A percentile compares a stretch with the other conserved stretches of the same genome.
These are phyloP conservation scores for Tetracladium marchalianum DNA, from an alignment of 495 filamentous ascomycete genomes.

Conservation along the genomic window DNA sequence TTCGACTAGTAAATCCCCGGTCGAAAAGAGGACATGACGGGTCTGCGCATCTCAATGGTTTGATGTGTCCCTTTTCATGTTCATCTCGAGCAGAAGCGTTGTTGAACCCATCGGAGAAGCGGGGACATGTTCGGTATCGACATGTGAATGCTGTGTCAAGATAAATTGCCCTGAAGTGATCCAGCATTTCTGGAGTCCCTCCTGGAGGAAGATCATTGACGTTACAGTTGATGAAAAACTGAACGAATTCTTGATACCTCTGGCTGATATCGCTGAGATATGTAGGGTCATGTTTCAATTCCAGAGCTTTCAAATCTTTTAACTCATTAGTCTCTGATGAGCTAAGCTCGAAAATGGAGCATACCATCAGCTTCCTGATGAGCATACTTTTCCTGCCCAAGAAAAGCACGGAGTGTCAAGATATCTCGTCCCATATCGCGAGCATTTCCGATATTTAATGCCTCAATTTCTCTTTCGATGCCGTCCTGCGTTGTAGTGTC, in stretches of 20 bases:
- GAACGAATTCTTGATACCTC: neutral
- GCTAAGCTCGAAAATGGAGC: neutral
- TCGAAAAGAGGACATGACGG: neutral
- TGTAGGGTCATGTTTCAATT: constrained; percentile 2
- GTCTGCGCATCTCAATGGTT: constrained; percentile 3
- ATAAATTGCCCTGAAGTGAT: constrained; percentile 3
- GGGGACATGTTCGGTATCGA: constrained; percentile 1
- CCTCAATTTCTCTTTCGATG: constrained; percentile 1
- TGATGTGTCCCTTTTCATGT: neutral
- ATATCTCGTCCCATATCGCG: constrained; percentile 1
- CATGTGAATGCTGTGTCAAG: constrained; percentile 3
- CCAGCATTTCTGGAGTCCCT: neutral
- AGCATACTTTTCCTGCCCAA: constrained; percentile 1
- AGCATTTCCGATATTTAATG: neutral
- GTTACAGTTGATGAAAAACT: neutral
- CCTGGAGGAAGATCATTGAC: neutral
- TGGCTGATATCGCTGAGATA: constrained; percentile 5
- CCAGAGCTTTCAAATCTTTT: neutral
- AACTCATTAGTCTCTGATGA: no score
- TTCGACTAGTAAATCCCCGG: constrained; percentile 2
- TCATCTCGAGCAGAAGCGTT: neutral
- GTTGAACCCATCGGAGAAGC: constrained; percentile 1
- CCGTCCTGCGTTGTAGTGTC: constrained; percentile 2
- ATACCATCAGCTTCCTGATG: constrained; percentile 1
- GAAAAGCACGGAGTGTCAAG: constrained; percentile 1